Conservation (phyloP, 108 stramenopile genomes). For the Schizochytrium sp. region DNA sequence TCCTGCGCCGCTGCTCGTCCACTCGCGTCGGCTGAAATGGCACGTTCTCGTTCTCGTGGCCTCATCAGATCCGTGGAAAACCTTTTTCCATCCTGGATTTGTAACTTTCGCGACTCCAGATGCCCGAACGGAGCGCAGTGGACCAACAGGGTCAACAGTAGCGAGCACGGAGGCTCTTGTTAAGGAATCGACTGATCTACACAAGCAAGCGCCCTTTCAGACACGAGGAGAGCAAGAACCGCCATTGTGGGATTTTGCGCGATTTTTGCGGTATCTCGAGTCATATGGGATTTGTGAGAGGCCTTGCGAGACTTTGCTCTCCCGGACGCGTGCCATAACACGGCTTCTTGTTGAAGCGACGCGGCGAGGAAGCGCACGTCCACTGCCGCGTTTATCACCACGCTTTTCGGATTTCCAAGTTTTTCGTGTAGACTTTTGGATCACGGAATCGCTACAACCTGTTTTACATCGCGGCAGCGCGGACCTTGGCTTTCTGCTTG, state of each 20-base stretch:
- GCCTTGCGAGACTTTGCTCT: background rate
- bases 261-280: background rate
- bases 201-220: background rate
- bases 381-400: background rate
- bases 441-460: background rate
- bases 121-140: background rate
- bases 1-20: background rate
- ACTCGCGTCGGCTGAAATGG: background rate
- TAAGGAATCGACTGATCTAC: background rate
- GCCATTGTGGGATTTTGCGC: background rate
- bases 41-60: background rate
- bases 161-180: background rate
- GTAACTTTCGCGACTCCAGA: background rate
- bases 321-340: background rate
- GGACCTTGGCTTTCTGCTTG: background rate
- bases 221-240: background rate
- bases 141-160: background rate
- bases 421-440: background rate
- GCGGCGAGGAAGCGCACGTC: background rate
- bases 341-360: background rate
- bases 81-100: background rate
- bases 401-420: background rate
- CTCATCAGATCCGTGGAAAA: background rate
- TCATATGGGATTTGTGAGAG: background rate
- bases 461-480: background rate